A percentile compares a stretch with the other conserved stretches of the same genome.
Conservation (phyloP, 2,329 filamentous ascomycete species). For the Rutstroemia sp. region DNA sequence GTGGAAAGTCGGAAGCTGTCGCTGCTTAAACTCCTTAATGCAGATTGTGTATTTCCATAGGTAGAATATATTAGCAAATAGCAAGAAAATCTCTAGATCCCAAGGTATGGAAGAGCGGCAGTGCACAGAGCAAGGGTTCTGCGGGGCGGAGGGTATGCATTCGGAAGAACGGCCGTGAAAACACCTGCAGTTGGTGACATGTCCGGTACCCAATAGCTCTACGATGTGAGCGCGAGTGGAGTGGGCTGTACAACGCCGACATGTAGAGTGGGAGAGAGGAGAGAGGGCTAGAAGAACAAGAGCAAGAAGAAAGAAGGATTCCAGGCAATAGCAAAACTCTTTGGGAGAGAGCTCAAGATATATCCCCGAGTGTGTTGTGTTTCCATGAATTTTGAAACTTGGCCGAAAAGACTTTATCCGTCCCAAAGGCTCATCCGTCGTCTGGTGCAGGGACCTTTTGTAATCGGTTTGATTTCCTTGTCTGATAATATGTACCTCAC, state of each 20-base stretch:
- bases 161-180: neutral
- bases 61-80: too few relatives aligned
- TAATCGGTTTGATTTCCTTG: too few relatives aligned
- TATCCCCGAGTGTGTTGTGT: neutral
- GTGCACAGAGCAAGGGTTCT: neutral
- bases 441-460: too few relatives aligned
- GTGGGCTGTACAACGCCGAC: too few relatives aligned
- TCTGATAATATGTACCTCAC: too few relatives aligned
- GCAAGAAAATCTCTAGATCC: neutral
- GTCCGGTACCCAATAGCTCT: neutral
- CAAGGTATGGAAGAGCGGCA: neutral
- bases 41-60: too few relatives aligned
- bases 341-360: neutral
- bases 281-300: neutral
- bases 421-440: too few relatives aligned
- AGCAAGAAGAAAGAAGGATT: neutral
- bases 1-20: too few relatives aligned
- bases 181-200: neutral
- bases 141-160: neutral
- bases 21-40: too few relatives aligned
- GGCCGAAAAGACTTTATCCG: too few relatives aligned
- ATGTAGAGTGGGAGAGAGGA: too few relatives aligned
- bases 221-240: too few relatives aligned
- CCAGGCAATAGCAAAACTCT: neutral
- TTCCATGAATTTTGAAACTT: neutral